Evolutionary conservation across 176 grass and related monocot species (phyloP).

Genomic region (Oryza glumipatula): DNA sequence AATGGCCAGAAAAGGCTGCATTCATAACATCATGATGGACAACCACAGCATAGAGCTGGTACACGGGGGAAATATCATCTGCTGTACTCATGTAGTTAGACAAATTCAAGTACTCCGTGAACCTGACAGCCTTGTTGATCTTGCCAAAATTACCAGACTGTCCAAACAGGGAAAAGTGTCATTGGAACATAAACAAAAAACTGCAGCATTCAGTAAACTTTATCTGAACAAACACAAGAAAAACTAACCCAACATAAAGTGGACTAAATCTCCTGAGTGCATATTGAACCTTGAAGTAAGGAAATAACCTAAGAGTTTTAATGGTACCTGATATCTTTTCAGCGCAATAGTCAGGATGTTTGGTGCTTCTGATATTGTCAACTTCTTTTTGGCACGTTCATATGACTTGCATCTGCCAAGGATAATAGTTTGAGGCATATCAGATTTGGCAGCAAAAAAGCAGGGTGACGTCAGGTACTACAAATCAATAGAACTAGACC

Average conservation of each 20-base stretch:
- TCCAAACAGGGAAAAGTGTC: slow-evolving; percentile 31
- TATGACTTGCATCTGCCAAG: slow-evolving; percentile 79
- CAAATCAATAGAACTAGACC: background rate
- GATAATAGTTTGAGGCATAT: slow-evolving; percentile 21
- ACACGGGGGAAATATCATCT: slow-evolving; percentile 76
- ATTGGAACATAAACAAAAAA: slow-evolving; percentile 8
- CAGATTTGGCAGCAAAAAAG: slow-evolving; percentile 27
- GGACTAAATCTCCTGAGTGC: background rate
- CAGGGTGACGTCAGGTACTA: slow-evolving; percentile 10
- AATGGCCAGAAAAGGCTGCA: slow-evolving; percentile 79
- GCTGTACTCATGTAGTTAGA: slow-evolving; percentile 71
- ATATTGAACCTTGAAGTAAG: slow-evolving; percentile 6
- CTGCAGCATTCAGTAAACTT: background rate
- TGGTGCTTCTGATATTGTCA: slow-evolving; percentile 84
- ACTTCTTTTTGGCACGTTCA: slow-evolving; percentile 78
- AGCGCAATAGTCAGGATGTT: slow-evolving; percentile 88
- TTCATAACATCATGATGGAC: slow-evolving; percentile 76
- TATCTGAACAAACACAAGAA: slow-evolving; percentile 15
- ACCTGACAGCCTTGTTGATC: slow-evolving; percentile 70
- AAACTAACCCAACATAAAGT: slow-evolving; percentile 14
- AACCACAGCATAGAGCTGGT: slow-evolving; percentile 85
- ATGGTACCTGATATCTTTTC: slow-evolving; percentile 84
- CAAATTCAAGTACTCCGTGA: slow-evolving; percentile 70
- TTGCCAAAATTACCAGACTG: slow-evolving; percentile 84
- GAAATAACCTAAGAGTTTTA: slow-evolving; percentile 32